Conservation (phyloP, 768 basidiomycete genomes). For the Suillus alpinus region DNA sequence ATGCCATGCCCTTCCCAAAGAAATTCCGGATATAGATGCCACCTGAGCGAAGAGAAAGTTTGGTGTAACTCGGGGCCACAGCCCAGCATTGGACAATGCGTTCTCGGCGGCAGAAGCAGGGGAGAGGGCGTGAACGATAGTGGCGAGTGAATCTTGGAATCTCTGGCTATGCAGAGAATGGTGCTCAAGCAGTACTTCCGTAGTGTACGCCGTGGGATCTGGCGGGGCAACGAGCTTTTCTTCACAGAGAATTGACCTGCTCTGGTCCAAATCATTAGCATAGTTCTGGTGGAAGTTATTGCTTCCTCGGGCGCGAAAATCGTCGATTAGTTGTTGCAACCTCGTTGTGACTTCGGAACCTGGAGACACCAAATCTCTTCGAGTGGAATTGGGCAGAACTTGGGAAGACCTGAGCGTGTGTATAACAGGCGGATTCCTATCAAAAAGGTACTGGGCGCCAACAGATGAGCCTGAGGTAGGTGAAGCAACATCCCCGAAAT, state of each 20-base stretch:
- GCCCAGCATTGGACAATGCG: slow-evolving; percentile 18
- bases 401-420: neutral
- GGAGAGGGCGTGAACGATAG: slow-evolving; percentile 10
- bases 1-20: slow-evolving; percentile 28
- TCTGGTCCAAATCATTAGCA: slow-evolving; percentile 8
- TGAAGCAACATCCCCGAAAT: neutral
- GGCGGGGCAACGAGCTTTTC: neutral
- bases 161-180: slow-evolving; percentile 8
- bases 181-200: slow-evolving; percentile 7
- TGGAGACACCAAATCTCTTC: neutral
- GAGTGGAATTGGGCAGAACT: neutral
- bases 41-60: slow-evolving; percentile 30
- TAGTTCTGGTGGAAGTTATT: slow-evolving; percentile 15
- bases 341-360: neutral
- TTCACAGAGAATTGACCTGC: slow-evolving; percentile 9
- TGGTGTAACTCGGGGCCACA: slow-evolving; percentile 38
- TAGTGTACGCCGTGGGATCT: neutral
- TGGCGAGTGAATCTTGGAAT: neutral
- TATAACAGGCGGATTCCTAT: slow-evolving; percentile 6
- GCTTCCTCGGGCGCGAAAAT: neutral
- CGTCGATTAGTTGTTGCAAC: slow-evolving; percentile 8
- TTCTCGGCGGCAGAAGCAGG: slow-evolving; percentile 17
- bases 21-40: slow-evolving; percentile 19
- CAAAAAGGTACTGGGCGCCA: slow-evolving; percentile 1
- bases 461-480: neutral